These are phyloP conservation scores for Pestalotiopsis sp. DNA, from an alignment of 2,329 filamentous ascomycete species.

Conservation along the genomic window DNA sequence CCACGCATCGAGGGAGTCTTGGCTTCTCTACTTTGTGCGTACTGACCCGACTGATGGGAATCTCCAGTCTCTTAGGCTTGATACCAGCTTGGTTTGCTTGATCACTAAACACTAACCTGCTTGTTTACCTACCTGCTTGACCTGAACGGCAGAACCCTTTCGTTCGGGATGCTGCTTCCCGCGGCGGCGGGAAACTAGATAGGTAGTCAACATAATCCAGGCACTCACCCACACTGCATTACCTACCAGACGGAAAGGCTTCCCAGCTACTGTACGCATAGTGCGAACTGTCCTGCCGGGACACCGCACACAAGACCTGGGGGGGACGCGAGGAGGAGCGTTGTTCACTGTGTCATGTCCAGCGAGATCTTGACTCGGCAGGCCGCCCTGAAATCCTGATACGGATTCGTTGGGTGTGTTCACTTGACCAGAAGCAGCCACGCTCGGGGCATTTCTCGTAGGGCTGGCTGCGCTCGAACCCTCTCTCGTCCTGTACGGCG, in stretches of 20 bases:
- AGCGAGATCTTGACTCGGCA: background rate
- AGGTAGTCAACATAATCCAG: background rate
- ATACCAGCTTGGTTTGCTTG: background rate
- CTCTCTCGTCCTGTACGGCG: too few species aligned
- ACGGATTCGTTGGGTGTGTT: too few species aligned
- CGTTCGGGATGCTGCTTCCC: background rate
- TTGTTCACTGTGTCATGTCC: background rate
- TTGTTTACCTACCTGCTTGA: background rate
- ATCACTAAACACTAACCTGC: background rate
- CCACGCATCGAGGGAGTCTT: background rate
- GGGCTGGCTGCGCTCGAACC: too few species aligned
- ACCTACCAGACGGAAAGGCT: background rate
- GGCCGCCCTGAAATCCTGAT: too few species aligned
- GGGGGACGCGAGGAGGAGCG: background rate
- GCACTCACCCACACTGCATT: background rate
- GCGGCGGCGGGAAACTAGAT: background rate
- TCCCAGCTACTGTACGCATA: background rate
- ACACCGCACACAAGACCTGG: too few species aligned
- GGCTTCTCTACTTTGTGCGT: too few species aligned
- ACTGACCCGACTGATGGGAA: background rate
- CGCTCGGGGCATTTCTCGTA: too few species aligned
- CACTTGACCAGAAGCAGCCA: too few species aligned
- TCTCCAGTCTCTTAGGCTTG: background rate
- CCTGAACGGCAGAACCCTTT: background rate
- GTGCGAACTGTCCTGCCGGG: background rate